A percentile compares a stretch with the other conserved stretches of the same genome.
Conservation (phyloP, 371 early-diverging fungal genomes). For the Lichtheimia ramosa region DNA sequence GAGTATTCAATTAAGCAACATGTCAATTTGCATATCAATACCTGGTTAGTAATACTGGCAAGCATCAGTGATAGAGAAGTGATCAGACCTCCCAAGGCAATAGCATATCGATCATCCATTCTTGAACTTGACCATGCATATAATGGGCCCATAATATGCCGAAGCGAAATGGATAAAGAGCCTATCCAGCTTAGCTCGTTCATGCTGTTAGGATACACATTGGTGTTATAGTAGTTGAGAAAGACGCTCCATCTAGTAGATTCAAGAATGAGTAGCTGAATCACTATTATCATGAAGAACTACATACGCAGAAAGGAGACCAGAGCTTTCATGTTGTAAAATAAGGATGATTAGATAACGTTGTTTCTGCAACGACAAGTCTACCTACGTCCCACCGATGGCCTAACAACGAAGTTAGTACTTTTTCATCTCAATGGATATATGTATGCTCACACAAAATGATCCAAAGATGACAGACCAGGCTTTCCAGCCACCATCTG, state of each 20-base stretch:
- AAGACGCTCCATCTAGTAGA: conserved; percentile 37
- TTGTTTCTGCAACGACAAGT: too few species aligned
- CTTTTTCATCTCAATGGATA: too few species aligned
- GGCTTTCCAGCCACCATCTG: conserved; percentile 28
- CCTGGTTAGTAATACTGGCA: conserved; percentile 18
- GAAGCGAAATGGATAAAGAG: conserved; percentile 32
- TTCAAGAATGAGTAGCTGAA: too few species aligned
- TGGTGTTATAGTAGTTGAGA: conserved; percentile 28
- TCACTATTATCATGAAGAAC: too few species aligned
- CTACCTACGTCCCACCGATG: too few species aligned
- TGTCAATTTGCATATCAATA: not conserved
- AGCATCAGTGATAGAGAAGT: conserved; percentile 46
- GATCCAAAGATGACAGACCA: conserved; percentile 30
- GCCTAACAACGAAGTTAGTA: too few species aligned
- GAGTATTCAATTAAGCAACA: not conserved
- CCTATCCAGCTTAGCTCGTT: conserved; percentile 41
- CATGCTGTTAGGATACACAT: conserved; percentile 31
- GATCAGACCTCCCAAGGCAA: conserved; percentile 27
- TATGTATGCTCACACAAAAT: conserved; percentile 23
- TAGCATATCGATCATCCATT: conserved; percentile 10
- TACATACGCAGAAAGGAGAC: too few species aligned
- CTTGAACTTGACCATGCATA: conserved; percentile 43
- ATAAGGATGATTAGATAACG: too few species aligned
- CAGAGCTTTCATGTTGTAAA: too few species aligned
- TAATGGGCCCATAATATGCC: conserved; percentile 35